phyloP scores from a whole-genome alignment of 1,284 basidiomycete species.

The Malassezia equina region DNA sequence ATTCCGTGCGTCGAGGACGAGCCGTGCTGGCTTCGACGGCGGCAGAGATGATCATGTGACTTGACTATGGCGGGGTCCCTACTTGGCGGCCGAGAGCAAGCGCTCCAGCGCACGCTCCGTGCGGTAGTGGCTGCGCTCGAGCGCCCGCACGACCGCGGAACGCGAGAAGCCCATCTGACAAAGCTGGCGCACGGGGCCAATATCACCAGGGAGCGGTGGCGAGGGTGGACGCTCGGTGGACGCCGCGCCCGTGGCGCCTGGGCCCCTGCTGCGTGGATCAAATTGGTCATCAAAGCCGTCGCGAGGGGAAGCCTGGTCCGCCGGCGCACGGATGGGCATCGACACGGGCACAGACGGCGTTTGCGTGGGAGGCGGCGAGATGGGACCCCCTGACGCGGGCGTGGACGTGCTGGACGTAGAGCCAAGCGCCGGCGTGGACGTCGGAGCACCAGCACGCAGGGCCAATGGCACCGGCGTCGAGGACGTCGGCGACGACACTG shows the following conservation, averaged over 20 bases:
- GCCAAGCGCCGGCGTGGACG: background rate
- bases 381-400: background rate
- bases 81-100: slow-evolving; percentile 20
- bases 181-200: slow-evolving; percentile 39
- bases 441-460: background rate
- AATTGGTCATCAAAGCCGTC: background rate
- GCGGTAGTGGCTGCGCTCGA: slow-evolving; percentile 42
- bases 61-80: slow-evolving; percentile 10
- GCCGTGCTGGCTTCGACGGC: background rate
- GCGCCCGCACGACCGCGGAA: slow-evolving; percentile 34
- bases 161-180: slow-evolving; percentile 45
- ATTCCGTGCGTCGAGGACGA: background rate
- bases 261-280: background rate
- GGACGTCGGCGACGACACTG: background rate
- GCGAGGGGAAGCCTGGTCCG: background rate
- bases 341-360: background rate
- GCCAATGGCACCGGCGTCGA: background rate
- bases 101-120: slow-evolving; percentile 43
- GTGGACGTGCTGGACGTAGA: background rate
- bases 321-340: background rate
- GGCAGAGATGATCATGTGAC: slow-evolving; percentile 13
- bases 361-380: background rate
- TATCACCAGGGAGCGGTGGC: slow-evolving; percentile 38
- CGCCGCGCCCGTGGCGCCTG: background rate
- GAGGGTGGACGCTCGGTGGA: slow-evolving; percentile 14